These are phyloP conservation scores for Pseudogymnoascus sp. DNA, from an alignment of 2,329 filamentous ascomycete species.

Conservation along the genomic window DNA sequence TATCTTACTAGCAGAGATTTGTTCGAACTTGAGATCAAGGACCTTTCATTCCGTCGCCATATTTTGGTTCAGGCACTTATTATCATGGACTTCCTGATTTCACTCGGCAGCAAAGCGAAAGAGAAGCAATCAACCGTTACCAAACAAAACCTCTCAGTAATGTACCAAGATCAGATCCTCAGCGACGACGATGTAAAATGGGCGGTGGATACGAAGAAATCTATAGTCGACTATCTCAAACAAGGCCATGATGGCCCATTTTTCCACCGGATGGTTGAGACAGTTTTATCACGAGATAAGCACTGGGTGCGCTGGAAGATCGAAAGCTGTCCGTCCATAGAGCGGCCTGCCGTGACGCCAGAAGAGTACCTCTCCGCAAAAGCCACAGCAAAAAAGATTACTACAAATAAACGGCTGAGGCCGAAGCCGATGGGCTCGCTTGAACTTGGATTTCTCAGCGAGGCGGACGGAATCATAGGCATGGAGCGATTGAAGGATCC, in stretches of 20 bases:
- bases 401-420: conserved; percentile 62
- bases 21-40: conserved; percentile 93
- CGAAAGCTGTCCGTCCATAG: conserved; percentile 82
- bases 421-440: conserved; percentile 62
- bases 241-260: conserved; percentile 77
- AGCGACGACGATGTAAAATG: conserved; percentile 85
- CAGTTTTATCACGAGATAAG: conserved; percentile 88
- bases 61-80: conserved; percentile 94
- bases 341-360: conserved; percentile 61
- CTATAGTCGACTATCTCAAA: conserved; percentile 76
- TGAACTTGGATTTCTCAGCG: conserved; percentile 68
- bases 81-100: conserved; percentile 89
- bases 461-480: conserved; percentile 50
- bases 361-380: conserved; percentile 63
- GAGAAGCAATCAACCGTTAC: conserved; percentile 62
- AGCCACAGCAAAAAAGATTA: conserved; percentile 53
- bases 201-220: conserved; percentile 67
- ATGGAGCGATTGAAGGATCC: conserved; percentile 62
- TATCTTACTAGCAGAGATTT: conserved; percentile 96
- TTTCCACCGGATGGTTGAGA: conserved; percentile 95
- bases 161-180: conserved; percentile 66
- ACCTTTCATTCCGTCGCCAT: conserved; percentile 87
- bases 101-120: conserved; percentile 73
- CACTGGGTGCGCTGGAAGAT: conserved; percentile 99
- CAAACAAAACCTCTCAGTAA: conserved; percentile 68